phyloP scores from a whole-genome alignment of 768 basidiomycete genomes.

The Pleurotus ostreatus region DNA sequence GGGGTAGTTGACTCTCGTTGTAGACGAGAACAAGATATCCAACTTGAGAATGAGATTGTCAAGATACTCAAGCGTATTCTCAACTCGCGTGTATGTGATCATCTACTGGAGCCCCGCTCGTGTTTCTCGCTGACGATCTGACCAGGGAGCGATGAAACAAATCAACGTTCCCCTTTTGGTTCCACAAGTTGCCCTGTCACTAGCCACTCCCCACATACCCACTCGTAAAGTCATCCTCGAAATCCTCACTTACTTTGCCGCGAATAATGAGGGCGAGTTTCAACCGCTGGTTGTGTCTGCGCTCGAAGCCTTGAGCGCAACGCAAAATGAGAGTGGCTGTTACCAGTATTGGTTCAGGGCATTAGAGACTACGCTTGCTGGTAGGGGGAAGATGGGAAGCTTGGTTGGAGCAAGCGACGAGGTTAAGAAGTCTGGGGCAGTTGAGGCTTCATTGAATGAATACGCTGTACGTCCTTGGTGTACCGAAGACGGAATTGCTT shows the following conservation, averaged over 20 bases:
- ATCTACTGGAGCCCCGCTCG: constrained; percentile 10
- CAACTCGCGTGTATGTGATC: constrained; percentile 51
- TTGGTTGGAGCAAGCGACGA: constrained; percentile 94
- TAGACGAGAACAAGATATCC: constrained; percentile 61
- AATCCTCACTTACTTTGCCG: constrained; percentile 68
- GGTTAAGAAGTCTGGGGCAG: constrained; percentile 60
- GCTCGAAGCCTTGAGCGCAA: constrained; percentile 66
- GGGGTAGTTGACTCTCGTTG: neutral
- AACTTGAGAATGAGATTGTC: constrained; percentile 81
- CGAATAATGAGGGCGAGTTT: constrained; percentile 57
- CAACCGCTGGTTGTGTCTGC: constrained; percentile 70
- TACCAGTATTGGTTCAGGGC: constrained; percentile 92
- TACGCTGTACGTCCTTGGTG: constrained; percentile 64
- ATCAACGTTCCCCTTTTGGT: constrained; percentile 73
- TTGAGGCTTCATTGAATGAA: constrained; percentile 71
- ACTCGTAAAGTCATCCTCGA: constrained; percentile 80
- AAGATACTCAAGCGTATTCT: constrained; percentile 85
- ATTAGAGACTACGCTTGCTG: constrained; percentile 69
- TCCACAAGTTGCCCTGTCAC: constrained; percentile 73
- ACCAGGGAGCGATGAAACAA: constrained; percentile 64
- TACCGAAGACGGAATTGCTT: neutral
- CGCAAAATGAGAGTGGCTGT: constrained; percentile 56
- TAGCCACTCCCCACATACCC: constrained; percentile 76
- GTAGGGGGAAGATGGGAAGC: constrained; percentile 93
- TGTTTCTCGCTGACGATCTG: constrained; percentile 10